A percentile compares a stretch with the other conserved stretches of the same genome.
phyloP scores from a whole-genome alignment of 257 asterid genomes.

The Solanum microdontum region DNA sequence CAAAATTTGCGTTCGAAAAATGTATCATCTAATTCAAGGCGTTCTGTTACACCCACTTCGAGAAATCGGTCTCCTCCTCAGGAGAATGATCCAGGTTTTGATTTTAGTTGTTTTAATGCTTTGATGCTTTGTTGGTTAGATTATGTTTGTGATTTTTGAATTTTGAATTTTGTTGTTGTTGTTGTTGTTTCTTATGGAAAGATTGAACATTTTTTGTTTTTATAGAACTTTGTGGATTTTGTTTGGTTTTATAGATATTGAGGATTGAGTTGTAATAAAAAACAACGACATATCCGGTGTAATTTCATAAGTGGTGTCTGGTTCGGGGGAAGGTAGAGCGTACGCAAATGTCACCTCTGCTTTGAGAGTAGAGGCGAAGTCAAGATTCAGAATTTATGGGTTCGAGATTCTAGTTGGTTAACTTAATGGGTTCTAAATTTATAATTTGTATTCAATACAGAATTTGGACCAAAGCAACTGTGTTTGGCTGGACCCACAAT shows the following conservation, averaged over 20 bases:
- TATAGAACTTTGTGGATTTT: neutral
- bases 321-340: neutral
- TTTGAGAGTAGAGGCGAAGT: neutral
- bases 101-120: neutral
- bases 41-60: slow-evolving; percentile 73
- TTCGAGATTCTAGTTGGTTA: neutral
- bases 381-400: neutral
- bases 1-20: neutral
- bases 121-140: neutral
- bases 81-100: slow-evolving; percentile 44
- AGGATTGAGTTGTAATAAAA: neutral
- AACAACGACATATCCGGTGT: neutral
- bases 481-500: neutral
- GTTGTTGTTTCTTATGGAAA: neutral
- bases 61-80: slow-evolving; percentile 38
- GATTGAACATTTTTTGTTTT: neutral
- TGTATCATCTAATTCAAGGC: slow-evolving; percentile 29
- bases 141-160: neutral
- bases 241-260: neutral
- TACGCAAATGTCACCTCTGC: neutral
- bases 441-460: neutral
- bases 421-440: neutral
- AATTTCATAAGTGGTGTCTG: neutral
- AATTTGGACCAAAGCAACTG: neutral
- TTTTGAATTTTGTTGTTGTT: neutral